phyloP scores from a whole-genome alignment of 352 stramenopile species.

The Phytopythium montanum region DNA sequence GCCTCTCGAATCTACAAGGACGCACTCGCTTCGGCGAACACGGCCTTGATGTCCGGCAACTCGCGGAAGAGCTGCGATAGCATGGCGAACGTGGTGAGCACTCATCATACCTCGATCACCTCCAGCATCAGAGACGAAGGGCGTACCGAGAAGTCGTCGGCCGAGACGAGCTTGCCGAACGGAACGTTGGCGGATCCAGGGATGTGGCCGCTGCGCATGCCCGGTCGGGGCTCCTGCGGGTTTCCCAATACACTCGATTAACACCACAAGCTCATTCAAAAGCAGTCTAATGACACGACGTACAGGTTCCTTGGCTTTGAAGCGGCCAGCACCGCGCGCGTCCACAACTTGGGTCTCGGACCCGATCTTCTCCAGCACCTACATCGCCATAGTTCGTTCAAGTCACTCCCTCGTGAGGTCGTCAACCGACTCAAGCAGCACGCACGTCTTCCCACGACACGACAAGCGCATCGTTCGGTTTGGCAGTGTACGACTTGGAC shows the following conservation, averaged over 20 bases:
- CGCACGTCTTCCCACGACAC: conserved; percentile 54
- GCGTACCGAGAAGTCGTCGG: conserved; percentile 78
- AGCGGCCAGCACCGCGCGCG: conserved; percentile 84
- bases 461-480: conserved; percentile 41
- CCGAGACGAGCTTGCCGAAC: conserved; percentile 83
- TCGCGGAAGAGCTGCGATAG: conserved; percentile 63
- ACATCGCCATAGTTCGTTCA: neutral
- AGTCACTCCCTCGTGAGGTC: neutral
- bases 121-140: conserved; percentile 10
- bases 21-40: conserved; percentile 68
- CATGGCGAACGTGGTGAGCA: neutral
- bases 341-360: conserved; percentile 87
- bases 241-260: neutral
- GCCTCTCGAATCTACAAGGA: neutral
- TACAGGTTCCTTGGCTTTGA: conserved; percentile 82
- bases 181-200: conserved; percentile 89
- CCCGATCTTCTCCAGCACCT: conserved; percentile 55
- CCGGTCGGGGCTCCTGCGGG: conserved; percentile 87
- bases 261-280: neutral
- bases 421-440: neutral
- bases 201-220: conserved; percentile 91
- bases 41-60: conserved; percentile 66
- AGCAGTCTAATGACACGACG: neutral
- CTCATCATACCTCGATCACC: neutral
- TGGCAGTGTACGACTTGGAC: conserved; percentile 37